A percentile compares a stretch with the other conserved stretches of the same genome.
Evolutionary conservation across 352 stramenopile species (phyloP).

Genomic region (Saprolegnia parasitica): DNA sequence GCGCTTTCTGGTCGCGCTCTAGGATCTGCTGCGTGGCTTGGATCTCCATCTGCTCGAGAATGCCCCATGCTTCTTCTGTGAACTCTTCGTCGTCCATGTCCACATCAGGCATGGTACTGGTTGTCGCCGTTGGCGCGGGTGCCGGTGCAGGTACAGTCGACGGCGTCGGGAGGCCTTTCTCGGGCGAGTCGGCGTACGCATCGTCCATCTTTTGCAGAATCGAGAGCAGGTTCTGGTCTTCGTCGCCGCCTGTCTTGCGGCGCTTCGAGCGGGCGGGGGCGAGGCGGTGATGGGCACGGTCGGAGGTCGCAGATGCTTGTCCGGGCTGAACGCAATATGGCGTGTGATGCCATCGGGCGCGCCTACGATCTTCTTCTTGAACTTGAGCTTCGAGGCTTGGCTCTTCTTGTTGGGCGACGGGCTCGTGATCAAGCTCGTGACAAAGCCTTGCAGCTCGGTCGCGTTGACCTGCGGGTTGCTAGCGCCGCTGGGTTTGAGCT

Average conservation of each 20-base stretch:
- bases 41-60: conserved; percentile 63
- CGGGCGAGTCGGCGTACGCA: conserved; percentile 14
- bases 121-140: not conserved
- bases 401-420: not conserved
- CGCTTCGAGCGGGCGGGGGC: conserved; percentile 9
- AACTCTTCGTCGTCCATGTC: conserved; percentile 43
- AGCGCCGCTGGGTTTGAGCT: conserved; percentile 68
- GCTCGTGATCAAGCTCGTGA: conserved; percentile 3
- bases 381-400: conserved; percentile 35
- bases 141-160: not conserved
- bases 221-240: conserved; percentile 13
- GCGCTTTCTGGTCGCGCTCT: not conserved
- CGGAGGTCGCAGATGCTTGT: not conserved
- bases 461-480: conserved; percentile 34
- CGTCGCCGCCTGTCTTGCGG: conserved; percentile 3
- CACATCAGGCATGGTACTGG: conserved; percentile 27
- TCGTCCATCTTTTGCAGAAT: conserved; percentile 19
- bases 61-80: conserved; percentile 72
- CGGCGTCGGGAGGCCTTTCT: not conserved
- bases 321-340: conserved; percentile 30
- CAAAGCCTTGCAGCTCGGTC: conserved; percentile 30
- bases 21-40: conserved; percentile 44
- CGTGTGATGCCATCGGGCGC: conserved; percentile 58
- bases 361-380: conserved; percentile 63
- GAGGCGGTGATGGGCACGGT: not conserved